Base-by-base conservation (phyloP, 2,329 filamentous ascomycete genomes). In the Tolypocladium inflatum region DNA sequence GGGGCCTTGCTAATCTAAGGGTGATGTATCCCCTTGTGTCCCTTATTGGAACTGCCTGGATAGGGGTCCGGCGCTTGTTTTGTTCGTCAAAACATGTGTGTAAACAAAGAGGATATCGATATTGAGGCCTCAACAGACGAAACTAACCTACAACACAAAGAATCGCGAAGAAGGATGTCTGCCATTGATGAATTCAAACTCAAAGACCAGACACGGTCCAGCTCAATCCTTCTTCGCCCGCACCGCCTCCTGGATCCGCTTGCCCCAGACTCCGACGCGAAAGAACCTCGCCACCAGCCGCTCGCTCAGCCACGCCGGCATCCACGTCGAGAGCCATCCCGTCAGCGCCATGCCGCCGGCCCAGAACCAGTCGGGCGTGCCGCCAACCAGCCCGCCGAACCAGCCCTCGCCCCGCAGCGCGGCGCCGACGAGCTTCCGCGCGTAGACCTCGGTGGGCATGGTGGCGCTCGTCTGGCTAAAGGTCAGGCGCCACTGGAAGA, bases 391-490 rank as follows among this genome's bases (percentile, higher is more conserved):
- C 30, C 55, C 55, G n/a, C 55, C 33, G 33, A 56, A 9, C 13
- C 55, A 26, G 8, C 42, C 42, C 21, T 50, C 30, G n/a, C 55
- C 55, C 42, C 17, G 39, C n/a, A 56, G 41, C 19, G 55, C 41
- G 13, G 42, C 55, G 9, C 11, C n/a, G 2, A 56, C 55, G 33
- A 56, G 30, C 43, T 39, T 48, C 8, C 9, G 17, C 13, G 43
- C 55, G 3, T 48, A 45, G 30, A 23, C 21, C n/a, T 56, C 55
- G 19, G 43, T 26, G 43, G 30, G 43, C 35, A 48, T 30, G 0
- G 78, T 78, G 23, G 70, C 66, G 33, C 73, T 74, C 4, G 70
- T 76, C 72, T 82, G 80, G 60, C 76, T 79, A 56, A 78, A 83
- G 0, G 67, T 72, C 59, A 80, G 68, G 1, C 79, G 70, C 60